Conservation (phyloP, 2,329 filamentous ascomycete species). For the Nigrospora oryzae region DNA sequence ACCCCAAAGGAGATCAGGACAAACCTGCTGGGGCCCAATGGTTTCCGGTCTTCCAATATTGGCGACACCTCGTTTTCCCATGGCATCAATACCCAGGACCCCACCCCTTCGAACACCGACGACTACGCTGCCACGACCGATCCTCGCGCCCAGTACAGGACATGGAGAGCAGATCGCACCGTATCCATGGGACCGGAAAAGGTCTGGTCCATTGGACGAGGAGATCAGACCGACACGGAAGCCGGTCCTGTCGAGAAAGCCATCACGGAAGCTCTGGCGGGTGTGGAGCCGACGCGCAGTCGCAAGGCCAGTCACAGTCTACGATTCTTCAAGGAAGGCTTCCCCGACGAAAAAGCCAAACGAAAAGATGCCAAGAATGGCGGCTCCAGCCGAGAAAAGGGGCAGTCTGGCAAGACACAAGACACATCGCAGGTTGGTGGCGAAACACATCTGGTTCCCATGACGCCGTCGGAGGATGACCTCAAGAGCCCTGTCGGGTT, state of each 20-base stretch:
- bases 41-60: slow-evolving; percentile 15
- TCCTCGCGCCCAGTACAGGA: slow-evolving; percentile 20
- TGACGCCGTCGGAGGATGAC: background rate
- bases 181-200: slow-evolving; percentile 42
- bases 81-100: slow-evolving; percentile 5
- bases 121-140: slow-evolving; percentile 13
- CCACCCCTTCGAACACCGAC: slow-evolving; percentile 7
- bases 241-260: slow-evolving; percentile 56
- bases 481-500: background rate
- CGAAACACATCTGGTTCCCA: no score
- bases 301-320: slow-evolving; percentile 61
- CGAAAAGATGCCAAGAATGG: slow-evolving; percentile 36
- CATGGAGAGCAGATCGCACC: slow-evolving; percentile 32
- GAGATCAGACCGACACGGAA: slow-evolving; percentile 34
- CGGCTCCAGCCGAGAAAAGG: slow-evolving; percentile 28
- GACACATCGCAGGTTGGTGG: background rate
- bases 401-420: slow-evolving; percentile 23
- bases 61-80: slow-evolving; percentile 23
- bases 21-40: slow-evolving; percentile 17
- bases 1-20: slow-evolving; percentile 30
- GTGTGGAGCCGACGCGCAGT: slow-evolving; percentile 55
- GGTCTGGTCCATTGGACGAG: slow-evolving; percentile 54
- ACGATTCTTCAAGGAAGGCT: slow-evolving; percentile 58
- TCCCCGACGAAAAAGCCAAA: slow-evolving; percentile 49
- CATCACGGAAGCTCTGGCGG: slow-evolving; percentile 52